These are phyloP conservation scores for Yamadazyma membranifaciens DNA, from an alignment of 1,139 yeast genomes.

Conservation along the genomic window DNA sequence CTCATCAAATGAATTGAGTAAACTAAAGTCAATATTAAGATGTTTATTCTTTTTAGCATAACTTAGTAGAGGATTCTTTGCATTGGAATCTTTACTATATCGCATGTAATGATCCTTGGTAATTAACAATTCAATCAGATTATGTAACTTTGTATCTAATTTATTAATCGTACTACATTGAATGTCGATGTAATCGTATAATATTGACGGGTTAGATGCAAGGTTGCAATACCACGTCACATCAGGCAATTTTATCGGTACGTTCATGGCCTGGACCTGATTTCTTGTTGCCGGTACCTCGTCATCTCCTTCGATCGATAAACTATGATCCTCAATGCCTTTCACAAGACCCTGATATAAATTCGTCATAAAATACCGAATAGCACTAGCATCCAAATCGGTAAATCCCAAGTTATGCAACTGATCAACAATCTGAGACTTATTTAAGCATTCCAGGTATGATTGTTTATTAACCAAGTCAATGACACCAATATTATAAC, in stretches of 20 bases:
- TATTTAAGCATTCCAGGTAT: constrained; percentile 1
- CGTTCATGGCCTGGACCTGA: no score
- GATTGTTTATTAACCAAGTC: neutral
- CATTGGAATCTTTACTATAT: constrained; percentile 4
- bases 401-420: constrained; percentile 25
- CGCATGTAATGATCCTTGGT: constrained; percentile 33
- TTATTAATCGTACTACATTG: constrained; percentile 15
- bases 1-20: constrained; percentile 11
- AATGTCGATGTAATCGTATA: constrained; percentile 4
- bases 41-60: constrained; percentile 16
- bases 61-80: neutral
- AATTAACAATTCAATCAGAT: constrained; percentile 22
- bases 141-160: constrained; percentile 21
- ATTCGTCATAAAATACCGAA: constrained; percentile 4
- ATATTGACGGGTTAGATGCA: neutral
- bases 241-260: constrained; percentile 1
- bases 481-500: neutral
- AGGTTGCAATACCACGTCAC: constrained; percentile 2
- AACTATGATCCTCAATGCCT: no score
- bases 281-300: no score
- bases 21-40: constrained; percentile 6
- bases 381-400: constrained; percentile 18
- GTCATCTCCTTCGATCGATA: neutral
- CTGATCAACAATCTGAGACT: constrained; percentile 13
- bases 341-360: neutral